These are phyloP conservation scores for Pestalotiopsis sp. DNA, from an alignment of 2,329 filamentous ascomycete species.

Conservation along the genomic window DNA sequence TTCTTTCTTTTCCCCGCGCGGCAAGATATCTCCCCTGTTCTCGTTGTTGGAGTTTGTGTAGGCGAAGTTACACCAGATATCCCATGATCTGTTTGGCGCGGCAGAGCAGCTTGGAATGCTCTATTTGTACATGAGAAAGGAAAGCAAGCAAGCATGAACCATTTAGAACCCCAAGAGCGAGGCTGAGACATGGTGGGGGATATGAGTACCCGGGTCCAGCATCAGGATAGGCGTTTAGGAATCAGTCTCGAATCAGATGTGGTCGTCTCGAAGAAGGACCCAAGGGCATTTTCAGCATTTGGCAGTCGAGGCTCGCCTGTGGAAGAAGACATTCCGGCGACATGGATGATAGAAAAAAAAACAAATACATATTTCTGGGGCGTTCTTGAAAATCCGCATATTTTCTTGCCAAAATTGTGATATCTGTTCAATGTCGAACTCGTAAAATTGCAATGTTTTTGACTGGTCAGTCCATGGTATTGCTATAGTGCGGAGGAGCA, in stretches of 20 bases:
- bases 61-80: not conserved
- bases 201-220: constrained; percentile 1
- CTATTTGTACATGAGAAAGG: constrained; percentile 3
- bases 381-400: not conserved
- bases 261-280: not conserved
- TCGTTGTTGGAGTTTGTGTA: not conserved
- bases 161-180: constrained; percentile 8
- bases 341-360: not conserved
- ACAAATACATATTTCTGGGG: not conserved
- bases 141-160: not conserved
- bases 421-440: not conserved
- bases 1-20: constrained; percentile 6
- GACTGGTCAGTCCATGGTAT: not conserved
- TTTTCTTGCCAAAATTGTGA: not conserved
- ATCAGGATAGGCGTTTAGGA: constrained; percentile 13
- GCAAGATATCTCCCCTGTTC: constrained; percentile 13
- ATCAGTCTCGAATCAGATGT: not conserved
- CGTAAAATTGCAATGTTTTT: too few species aligned
- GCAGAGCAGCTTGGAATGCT: not conserved
- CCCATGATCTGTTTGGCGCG: not conserved
- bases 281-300: constrained; percentile 6
- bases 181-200: not conserved
- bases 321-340: constrained; percentile 1
- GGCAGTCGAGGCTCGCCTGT: not conserved
- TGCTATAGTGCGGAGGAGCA: not conserved